Evolutionary conservation across 78 protist genomes (phyloP).

Genomic region (Cavenderia fasciculata): DNA sequence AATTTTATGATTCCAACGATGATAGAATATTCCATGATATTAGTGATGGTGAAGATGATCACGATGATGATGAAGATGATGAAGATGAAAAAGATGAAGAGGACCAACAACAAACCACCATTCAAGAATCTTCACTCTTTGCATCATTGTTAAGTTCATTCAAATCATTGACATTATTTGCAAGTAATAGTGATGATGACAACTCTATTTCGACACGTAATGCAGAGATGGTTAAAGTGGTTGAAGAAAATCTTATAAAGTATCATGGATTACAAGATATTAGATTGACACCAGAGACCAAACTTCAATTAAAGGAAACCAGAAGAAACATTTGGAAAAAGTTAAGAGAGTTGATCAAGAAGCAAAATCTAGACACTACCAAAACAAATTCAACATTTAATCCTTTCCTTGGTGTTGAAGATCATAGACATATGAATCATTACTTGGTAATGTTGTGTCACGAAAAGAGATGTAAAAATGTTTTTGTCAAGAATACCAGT

Average conservation of each 20-base stretch:
- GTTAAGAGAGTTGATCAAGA: not conserved
- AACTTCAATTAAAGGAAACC: not conserved
- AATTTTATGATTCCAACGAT: not conserved
- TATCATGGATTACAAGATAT: not conserved
- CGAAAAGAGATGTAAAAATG: not conserved
- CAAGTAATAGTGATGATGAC: not conserved
- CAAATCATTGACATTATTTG: too few species aligned
- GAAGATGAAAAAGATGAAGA: not conserved
- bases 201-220: not conserved
- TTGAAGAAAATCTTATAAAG: not conserved
- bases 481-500: not conserved
- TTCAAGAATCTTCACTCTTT: too few species aligned
- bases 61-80: not conserved
- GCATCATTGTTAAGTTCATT: too few species aligned
- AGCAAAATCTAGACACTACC: not conserved
- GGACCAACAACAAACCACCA: not conserved
- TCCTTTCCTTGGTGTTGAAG: not conserved
- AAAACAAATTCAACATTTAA: not conserved
- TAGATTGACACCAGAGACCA: not conserved
- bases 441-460: not conserved
- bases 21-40: not conserved
- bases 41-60: conserved; percentile 5
- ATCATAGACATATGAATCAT: not conserved
- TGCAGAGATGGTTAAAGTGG: not conserved
- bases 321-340: not conserved